Conservation (phyloP, 805 yeast genomes). For the Candida montana region DNA sequence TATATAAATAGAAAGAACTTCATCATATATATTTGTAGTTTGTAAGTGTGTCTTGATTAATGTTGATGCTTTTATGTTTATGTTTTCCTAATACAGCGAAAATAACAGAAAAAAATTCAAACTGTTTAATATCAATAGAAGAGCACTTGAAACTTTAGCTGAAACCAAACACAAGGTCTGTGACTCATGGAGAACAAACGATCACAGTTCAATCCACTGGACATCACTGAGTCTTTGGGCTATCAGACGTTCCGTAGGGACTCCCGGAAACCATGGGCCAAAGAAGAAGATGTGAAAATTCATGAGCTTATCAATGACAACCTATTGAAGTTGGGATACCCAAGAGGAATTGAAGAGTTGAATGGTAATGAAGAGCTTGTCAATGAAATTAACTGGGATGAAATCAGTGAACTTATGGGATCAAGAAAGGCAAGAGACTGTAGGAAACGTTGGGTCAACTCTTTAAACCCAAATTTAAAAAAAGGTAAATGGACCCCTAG, state of each 20-base stretch:
- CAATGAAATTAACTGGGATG: conserved; percentile 54
- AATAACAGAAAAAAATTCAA: too few species aligned
- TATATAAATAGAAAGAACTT: neutral
- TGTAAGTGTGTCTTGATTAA: too few species aligned
- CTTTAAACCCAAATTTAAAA: conserved; percentile 73
- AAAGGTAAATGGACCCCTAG: conserved; percentile 84
- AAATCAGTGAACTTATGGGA: conserved; percentile 42
- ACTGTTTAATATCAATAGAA: too few species aligned
- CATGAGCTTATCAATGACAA: conserved; percentile 36
- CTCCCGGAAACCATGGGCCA: conserved; percentile 66
- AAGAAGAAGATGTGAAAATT: conserved; percentile 63
- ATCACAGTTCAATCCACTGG: conserved; percentile 34
- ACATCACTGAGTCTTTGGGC: conserved; percentile 65
- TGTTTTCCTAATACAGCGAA: too few species aligned
- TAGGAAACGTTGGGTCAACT: conserved; percentile 80
- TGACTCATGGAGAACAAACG: conserved; percentile 19
- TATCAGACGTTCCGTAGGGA: conserved; percentile 65
- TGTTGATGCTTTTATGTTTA: too few species aligned
- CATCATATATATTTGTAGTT: neutral
- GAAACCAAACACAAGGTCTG: too few species aligned
- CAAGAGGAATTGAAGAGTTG: conserved; percentile 29
- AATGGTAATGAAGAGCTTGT: conserved; percentile 23
- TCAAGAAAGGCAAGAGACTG: conserved; percentile 75
- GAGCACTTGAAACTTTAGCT: too few species aligned
- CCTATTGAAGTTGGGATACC: conserved; percentile 29